Percentiles rank a stretch among this genome's conserved stretches.
Evolutionary conservation across 306 rosid genomes (phyloP).

Genomic region (Potentilla sterilis): DNA sequence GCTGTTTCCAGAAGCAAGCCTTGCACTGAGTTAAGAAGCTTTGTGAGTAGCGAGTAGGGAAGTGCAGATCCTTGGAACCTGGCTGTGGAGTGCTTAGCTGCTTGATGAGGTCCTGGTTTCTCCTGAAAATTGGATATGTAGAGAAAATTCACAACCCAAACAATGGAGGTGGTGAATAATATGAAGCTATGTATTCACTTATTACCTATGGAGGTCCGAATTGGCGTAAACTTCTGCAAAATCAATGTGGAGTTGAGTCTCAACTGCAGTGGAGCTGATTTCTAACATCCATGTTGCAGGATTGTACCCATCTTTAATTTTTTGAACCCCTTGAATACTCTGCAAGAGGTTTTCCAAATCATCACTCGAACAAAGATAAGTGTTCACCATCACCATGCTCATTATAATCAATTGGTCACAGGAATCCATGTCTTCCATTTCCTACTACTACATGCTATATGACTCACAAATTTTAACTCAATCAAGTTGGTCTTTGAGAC

Average conservation of each 20-base stretch:
- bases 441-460: neutral
- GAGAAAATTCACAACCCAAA: neutral
- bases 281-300: constrained; percentile 41
- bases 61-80: constrained; percentile 43
- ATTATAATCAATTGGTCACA: neutral
- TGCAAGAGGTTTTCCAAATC: neutral
- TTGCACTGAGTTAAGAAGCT: constrained; percentile 33
- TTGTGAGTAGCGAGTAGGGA: constrained; percentile 38
- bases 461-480: neutral
- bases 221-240: constrained; percentile 26
- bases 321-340: constrained; percentile 23
- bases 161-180: neutral
- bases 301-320: constrained; percentile 32
- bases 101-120: constrained; percentile 38
- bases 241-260: constrained; percentile 23
- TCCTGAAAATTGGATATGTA: constrained; percentile 20
- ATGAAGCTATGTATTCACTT: neutral
- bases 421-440: neutral
- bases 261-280: constrained; percentile 21
- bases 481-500: neutral
- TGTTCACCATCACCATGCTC: neutral
- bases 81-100: constrained; percentile 36
- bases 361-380: neutral
- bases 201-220: constrained; percentile 21
- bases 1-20: constrained; percentile 51